A percentile compares a stretch with the other conserved stretches of the same genome.
Evolutionary conservation across 2,329 filamentous ascomycete species (phyloP).

Genomic region (Fusarium ramigenum): DNA sequence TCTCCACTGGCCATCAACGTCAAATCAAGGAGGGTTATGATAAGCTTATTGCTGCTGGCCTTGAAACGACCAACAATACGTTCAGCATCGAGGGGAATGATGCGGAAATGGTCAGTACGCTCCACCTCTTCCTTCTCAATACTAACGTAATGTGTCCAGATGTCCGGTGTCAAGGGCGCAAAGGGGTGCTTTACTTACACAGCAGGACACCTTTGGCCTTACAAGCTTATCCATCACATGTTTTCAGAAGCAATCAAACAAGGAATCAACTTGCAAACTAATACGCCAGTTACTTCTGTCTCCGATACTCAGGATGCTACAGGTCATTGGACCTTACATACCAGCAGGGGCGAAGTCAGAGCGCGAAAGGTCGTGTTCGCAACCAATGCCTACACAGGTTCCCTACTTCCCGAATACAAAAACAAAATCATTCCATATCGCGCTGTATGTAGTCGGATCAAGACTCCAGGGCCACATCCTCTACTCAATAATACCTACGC

Average conservation of each 20-base stretch:
- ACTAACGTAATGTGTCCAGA: neutral
- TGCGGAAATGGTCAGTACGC: neutral
- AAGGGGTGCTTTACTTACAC: neutral
- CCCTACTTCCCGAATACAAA: neutral
- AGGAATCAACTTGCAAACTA: neutral
- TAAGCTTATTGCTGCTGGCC: neutral
- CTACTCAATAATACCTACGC: neutral
- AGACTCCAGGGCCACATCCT: fast-evolving
- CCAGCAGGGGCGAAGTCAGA: neutral
- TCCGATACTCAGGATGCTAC: fast-evolving
- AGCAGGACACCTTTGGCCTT: neutral
- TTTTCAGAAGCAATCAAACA: neutral
- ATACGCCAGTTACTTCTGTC: neutral
- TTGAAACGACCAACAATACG: neutral
- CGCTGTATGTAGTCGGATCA: neutral
- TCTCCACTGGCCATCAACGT: neutral
- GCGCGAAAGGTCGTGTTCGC: neutral
- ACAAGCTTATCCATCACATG: neutral
- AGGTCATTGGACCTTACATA: neutral
- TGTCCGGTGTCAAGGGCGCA: neutral
- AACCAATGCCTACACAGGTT: neutral
- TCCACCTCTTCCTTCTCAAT: fast-evolving
- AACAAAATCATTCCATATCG: neutral
- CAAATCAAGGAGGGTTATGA: neutral
- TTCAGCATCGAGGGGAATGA: neutral